Percentiles rank a stretch among this genome's conserved stretches.
Conservation (phyloP, 805 yeast species). For the Zygosaccharomyces lentus region DNA sequence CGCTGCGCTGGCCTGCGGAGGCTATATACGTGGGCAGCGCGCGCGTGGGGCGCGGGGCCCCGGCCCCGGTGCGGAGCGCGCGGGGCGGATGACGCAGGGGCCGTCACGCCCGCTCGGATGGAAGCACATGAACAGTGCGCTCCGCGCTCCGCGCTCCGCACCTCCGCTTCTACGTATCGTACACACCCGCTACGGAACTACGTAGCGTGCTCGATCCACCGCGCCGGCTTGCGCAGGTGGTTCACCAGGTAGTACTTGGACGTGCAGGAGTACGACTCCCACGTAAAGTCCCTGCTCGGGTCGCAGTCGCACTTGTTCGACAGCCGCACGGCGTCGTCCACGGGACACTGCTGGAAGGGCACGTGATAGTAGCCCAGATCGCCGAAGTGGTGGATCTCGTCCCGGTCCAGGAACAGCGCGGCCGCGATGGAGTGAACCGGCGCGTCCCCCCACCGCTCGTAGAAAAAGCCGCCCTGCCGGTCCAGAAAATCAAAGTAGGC, state of each 20-base stretch:
- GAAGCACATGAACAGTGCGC: too few species aligned
- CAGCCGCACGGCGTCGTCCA: constrained; percentile 55
- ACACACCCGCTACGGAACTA: too few species aligned
- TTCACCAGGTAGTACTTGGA: constrained; percentile 54
- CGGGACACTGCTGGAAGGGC: constrained; percentile 78
- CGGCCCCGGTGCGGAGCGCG: too few species aligned
- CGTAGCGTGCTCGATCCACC: constrained; percentile 56
- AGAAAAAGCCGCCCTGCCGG: constrained; percentile 69
- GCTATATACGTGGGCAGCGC: background rate
- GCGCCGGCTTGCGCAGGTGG: constrained; percentile 55
- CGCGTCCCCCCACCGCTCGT: constrained; percentile 93
- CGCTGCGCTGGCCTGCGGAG: background rate
- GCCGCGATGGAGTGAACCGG: constrained; percentile 83
- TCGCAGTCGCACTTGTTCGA: constrained; percentile 67
- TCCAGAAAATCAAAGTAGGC: constrained; percentile 62
- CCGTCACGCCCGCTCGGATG: too few species aligned
- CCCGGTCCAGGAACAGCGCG: constrained; percentile 51
- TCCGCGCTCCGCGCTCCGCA: too few species aligned
- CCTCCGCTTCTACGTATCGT: too few species aligned
- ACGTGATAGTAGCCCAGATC: constrained; percentile 83
- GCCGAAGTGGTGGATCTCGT: constrained; percentile 70
- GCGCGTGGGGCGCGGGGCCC: background rate
- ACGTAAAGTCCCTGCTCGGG: constrained; percentile 68
- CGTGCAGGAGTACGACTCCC: constrained; percentile 71
- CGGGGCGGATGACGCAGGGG: background rate